A percentile compares a stretch with the other conserved stretches of the same genome.
These are phyloP conservation scores for Wickerhamiella occidentalis DNA, from an alignment of 805 yeast genomes.

Conservation along the genomic window DNA sequence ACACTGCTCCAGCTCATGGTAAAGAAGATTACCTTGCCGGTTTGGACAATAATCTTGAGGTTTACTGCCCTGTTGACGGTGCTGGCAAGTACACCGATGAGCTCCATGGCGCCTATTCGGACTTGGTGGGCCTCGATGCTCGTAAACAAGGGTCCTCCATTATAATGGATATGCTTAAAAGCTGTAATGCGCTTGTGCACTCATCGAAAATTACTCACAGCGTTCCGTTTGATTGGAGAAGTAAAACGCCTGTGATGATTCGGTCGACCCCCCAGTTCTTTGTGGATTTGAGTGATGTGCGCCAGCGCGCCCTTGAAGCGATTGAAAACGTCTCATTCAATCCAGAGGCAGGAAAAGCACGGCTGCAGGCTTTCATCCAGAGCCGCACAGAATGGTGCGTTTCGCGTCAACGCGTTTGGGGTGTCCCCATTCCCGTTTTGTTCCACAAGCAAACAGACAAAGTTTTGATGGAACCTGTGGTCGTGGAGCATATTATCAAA, in stretches of 20 bases:
- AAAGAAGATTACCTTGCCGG: slow-evolving; percentile 80
- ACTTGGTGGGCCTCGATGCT: slow-evolving; percentile 47
- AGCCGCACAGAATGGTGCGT: slow-evolving; percentile 95
- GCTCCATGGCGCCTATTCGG: slow-evolving; percentile 37
- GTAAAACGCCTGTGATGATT: slow-evolving; percentile 87
- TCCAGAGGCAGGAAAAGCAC: slow-evolving; percentile 60
- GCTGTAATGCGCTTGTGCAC: slow-evolving; percentile 36
- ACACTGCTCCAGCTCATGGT: slow-evolving; percentile 97
- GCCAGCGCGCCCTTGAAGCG: slow-evolving; percentile 46
- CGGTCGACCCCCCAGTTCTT: slow-evolving; percentile 97
- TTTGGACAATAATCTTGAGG: slow-evolving; percentile 39
- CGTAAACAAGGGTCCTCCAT: slow-evolving; percentile 43
- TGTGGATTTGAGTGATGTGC: slow-evolving; percentile 60
- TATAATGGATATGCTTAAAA: slow-evolving; percentile 36
- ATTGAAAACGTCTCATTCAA: slow-evolving; percentile 52
- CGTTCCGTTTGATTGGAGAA: slow-evolving; percentile 96
- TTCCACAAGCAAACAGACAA: slow-evolving; percentile 49
- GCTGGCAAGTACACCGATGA: slow-evolving; percentile 52
- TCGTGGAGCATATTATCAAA: slow-evolving; percentile 45
- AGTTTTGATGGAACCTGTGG: slow-evolving; percentile 46
- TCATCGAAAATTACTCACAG: slow-evolving; percentile 55
- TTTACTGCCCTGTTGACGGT: slow-evolving; percentile 69
- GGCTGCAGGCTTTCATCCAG: slow-evolving; percentile 59
- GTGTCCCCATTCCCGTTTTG: slow-evolving; percentile 90
- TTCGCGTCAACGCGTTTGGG: slow-evolving; percentile 94